Evolutionary conservation across 805 yeast species (phyloP).

Genomic region (Wickerhamiella spandovensis): DNA sequence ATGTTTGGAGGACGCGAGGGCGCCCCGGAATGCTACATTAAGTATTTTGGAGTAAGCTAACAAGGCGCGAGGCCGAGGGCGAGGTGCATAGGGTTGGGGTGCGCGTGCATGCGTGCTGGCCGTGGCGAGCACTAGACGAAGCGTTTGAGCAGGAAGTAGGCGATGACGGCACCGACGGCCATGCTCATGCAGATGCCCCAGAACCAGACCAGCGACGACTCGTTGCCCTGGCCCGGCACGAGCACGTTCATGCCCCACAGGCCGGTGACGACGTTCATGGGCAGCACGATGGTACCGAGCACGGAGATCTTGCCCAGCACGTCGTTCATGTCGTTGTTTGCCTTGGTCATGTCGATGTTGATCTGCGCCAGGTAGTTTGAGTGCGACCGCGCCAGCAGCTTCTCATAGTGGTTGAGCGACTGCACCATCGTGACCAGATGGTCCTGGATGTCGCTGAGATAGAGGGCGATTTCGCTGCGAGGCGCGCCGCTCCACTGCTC

Average conservation of each 20-base stretch:
- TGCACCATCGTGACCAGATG: conserved; percentile 97
- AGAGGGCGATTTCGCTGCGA: conserved; percentile 80
- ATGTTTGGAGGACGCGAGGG: too few species aligned
- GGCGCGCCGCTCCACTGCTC: conserved; percentile 75
- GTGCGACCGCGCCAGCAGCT: conserved; percentile 85
- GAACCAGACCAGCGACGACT: conserved; percentile 54
- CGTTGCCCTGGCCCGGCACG: conserved; percentile 76
- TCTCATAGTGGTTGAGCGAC: conserved; percentile 86
- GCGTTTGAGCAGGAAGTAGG: conserved; percentile 14
- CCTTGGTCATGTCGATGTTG: conserved; percentile 94
- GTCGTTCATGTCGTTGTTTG: conserved; percentile 93
- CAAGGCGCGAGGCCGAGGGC: too few species aligned
- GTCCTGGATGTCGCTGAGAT: conserved; percentile 93
- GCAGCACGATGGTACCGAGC: conserved; percentile 87
- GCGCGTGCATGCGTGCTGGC: too few species aligned
- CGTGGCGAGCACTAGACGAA: conserved; percentile 8
- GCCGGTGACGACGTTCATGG: conserved; percentile 91
- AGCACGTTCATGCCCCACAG: conserved; percentile 98
- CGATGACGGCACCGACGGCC: conserved; percentile 21
- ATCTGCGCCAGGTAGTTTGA: conserved; percentile 93
- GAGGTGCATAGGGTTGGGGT: too few species aligned
- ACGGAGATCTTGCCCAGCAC: conserved; percentile 87
- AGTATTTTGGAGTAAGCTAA: too few species aligned
- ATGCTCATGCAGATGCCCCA: conserved; percentile 26
- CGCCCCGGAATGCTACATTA: too few species aligned